Base-by-base conservation (phyloP, 1,139 yeast species). In the Kurtzmaniella quercitrusa region DNA sequence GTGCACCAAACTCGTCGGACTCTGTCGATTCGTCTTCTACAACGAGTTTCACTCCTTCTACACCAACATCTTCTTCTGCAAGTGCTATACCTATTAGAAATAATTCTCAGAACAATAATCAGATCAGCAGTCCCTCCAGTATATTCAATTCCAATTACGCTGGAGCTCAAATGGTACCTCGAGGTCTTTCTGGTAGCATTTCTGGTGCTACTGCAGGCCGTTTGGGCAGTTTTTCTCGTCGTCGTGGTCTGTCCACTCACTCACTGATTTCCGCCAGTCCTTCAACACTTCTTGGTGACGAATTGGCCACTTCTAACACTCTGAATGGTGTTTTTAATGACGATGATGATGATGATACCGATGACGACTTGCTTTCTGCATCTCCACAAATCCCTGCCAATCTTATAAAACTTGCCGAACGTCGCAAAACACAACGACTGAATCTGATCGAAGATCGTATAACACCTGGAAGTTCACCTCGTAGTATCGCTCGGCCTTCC, bases 301-400 rank as follows among this genome's bases (percentile, higher is more conserved):
- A 30, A 30, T 14, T 14, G 9, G 5, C 18, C 18, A 18, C 8
- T 14, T 8, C 4, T 5, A 4, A 30, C 16, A 19, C 36, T 14
- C 28, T 12, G 14, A 17, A n/a, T 4, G 38, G 30, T 6, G 59
- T 52, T 3, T 53, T 52, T 16, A 63, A 54, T 17, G 56, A 55
- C 35, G 59, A 48, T 11, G 72, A 69, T 46, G 77, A 71, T 40
- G 77, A 73, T 42, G 76, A 71, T 34, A 54, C 69, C 45, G 80
- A 75, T 45, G 82, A 76, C 42, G 78, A 73, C 22, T 56, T 78
- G 30, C 59, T 80, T 21, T 76, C 83, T 0, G 82, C 80, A 1
- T 80, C 86, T 2, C 88, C 88, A 0, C 85, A 82, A 51, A 81
- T 82, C 3, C 88, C 88, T 0, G 79, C 77, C 35, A 78, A 78